These are phyloP conservation scores for Mycena sanguinolenta DNA, from an alignment of 768 basidiomycete genomes.

Conservation along the genomic window DNA sequence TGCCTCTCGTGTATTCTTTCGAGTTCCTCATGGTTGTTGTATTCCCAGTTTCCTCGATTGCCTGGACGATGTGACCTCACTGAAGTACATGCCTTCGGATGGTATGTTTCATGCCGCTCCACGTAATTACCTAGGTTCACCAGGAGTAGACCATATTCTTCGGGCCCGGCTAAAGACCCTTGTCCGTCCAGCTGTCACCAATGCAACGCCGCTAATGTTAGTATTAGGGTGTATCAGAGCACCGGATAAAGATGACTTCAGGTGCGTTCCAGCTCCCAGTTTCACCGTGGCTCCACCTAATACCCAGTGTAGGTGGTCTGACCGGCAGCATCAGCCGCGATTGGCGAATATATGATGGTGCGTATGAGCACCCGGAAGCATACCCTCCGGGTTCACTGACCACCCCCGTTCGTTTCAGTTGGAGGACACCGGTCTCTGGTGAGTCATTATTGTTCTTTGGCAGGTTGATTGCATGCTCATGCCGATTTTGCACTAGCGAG, in stretches of 20 bases:
- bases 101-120: slow-evolving; percentile 53
- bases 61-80: slow-evolving; percentile 70
- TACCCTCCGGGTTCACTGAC: slow-evolving; percentile 1
- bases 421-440: slow-evolving; percentile 80
- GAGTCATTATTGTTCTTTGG: slow-evolving; percentile 42
- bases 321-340: slow-evolving; percentile 46
- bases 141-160: slow-evolving; percentile 75
- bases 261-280: slow-evolving; percentile 47
- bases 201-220: slow-evolving; percentile 26
- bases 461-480: slow-evolving; percentile 1
- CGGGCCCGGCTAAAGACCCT: slow-evolving; percentile 76
- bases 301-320: slow-evolving; percentile 33
- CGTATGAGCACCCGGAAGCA: not conserved
- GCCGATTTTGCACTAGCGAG: slow-evolving; percentile 44
- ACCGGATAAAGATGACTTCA: slow-evolving; percentile 71
- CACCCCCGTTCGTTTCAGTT: slow-evolving; percentile 40
- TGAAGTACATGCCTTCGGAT: slow-evolving; percentile 76
- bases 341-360: slow-evolving; percentile 61
- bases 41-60: slow-evolving; percentile 74
- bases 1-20: slow-evolving; percentile 49
- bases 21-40: slow-evolving; percentile 43
- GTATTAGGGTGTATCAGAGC: slow-evolving; percentile 72
- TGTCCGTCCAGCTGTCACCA: slow-evolving; percentile 42
- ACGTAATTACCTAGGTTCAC: slow-evolving; percentile 6
- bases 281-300: slow-evolving; percentile 4